Base-by-base conservation (phyloP, 1,284 basidiomycete species). In the Cutaneotrichosporon daszewskae region DNA sequence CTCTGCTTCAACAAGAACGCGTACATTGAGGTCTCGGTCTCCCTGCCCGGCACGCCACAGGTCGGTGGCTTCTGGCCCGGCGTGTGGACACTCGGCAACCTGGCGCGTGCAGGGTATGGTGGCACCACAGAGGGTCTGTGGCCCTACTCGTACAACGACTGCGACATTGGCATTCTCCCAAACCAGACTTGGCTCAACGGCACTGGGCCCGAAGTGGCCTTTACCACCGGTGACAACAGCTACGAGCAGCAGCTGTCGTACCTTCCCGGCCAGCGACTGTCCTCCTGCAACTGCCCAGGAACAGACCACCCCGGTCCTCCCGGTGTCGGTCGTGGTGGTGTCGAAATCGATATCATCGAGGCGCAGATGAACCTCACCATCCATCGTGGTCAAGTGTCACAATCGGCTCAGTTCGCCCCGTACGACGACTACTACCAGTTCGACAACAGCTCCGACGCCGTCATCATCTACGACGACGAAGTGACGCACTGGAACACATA, bases 61-160 rank as follows among this genome's bases (percentile, higher is more conserved):
- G 50, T 67, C 24, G 67, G 67, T 37, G 75, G 75, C 9, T 76
- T 69, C 60, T 77, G 75, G 75, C 75, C 75, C 22, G 72, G 72
- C 50, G 53, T 71, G n/a, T 74, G 72, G 72, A 67, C 68, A 2
- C 71, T 74, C 66, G 72, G 72, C 24, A 69, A 74, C 54, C 45
- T 76, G 18, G 74, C 71, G 35, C 41, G 74, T 49, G 66, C 73
- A 0, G 70, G 73, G 18, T 72, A 71, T 47, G 69, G 72, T 27
- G 87, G 83, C 1, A 83, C 84, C 0, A 84, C 84, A 5, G 86
- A 91, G 45, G 89, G 87, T 8, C 75, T 79, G 58, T 86, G 83
- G 83, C 48, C 49, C 5, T 72, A 73, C 60, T 63, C 64, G 27
- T 71, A 68, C 47, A 59, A 62, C 33, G 49, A 60, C 3, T 70